These are phyloP conservation scores for Cryptosporidium sp. DNA, from an alignment of 169 alveolate species.

Conservation along the genomic window DNA sequence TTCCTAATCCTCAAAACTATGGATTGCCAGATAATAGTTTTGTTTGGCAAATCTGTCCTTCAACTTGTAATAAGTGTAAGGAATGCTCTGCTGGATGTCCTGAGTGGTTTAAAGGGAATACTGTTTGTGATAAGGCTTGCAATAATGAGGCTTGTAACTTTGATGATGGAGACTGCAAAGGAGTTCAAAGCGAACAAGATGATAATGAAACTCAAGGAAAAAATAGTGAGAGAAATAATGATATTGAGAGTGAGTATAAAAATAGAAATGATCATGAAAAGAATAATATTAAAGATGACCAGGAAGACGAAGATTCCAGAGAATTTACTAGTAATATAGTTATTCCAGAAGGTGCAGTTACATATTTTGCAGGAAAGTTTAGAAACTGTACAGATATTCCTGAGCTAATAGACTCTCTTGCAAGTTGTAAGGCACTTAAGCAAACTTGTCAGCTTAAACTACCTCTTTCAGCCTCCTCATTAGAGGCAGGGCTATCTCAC, in stretches of 20 bases:
- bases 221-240: background rate
- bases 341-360: slow-evolving; percentile 45
- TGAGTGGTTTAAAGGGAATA: slow-evolving; percentile 79
- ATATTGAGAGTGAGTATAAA: background rate
- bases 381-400: slow-evolving; percentile 65
- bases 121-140: slow-evolving; percentile 82
- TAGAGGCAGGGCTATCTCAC: slow-evolving; percentile 75
- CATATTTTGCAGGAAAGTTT: slow-evolving; percentile 60
- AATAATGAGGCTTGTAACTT: slow-evolving; percentile 79
- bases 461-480: slow-evolving; percentile 48
- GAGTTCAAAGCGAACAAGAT: background rate
- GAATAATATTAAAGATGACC: background rate
- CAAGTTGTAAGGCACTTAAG: slow-evolving; percentile 54
- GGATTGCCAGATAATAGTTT: slow-evolving; percentile 78
- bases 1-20: slow-evolving; percentile 53
- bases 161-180: slow-evolving; percentile 81
- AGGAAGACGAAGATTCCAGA: background rate
- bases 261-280: background rate
- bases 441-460: slow-evolving; percentile 43
- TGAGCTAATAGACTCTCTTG: slow-evolving; percentile 48
- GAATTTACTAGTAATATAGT: background rate
- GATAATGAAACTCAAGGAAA: background rate
- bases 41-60: slow-evolving; percentile 80
- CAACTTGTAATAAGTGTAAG: slow-evolving; percentile 80
- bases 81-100: slow-evolving; percentile 83